Evolutionary conservation across 768 basidiomycete species (phyloP), one percentile per base, ranked within the genome.

Genomic region (Mycena leptocephala): DNA sequence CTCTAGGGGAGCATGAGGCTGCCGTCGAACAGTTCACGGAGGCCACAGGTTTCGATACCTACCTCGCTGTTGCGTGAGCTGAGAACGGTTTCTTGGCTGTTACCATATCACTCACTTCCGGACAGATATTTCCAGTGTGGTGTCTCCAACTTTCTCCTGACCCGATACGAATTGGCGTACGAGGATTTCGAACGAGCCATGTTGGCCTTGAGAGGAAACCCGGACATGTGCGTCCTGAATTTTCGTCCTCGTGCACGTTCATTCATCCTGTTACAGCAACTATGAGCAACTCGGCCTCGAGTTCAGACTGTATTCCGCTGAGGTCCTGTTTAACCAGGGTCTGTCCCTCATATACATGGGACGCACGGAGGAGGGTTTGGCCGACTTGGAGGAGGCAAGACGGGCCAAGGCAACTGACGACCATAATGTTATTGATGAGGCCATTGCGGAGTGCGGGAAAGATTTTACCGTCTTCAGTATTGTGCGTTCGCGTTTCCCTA

Each of bases 401-500:
- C 86, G 84, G 70, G 90, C 94, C 78, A 97, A 97, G 86, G 91
- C 89, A 5, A 96, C 93, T 3, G 90, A 92, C 8, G 96, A 96
- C 78, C 97, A 98, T 81, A 89, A 90, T 78, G 96, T 98, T 35
- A 98, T 99, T 72, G 96, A 97, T 81, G 97, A 98, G 79, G 97
- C 97, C 10, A 93, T 97, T 76, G 87, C 87, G 64, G 94, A 96
- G 80, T 88, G 89, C 69, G 97, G 96, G 5, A 90, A 94, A 77
- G 95, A 95, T 2, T 98, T 97, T 82, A 97, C 96, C 1, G 96
- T 98, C 20, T 98, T 98, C 87, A 95, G 94, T 81, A 95, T 98
- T 76, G 96, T 97, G 76, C 84, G 96, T 90, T 58, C 6, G 35
- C 51, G 69, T 62, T 37, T 39, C 70, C 39, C 10, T 64, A 62